Percentiles rank a stretch among this genome's conserved stretches.
Conservation (phyloP, 805 yeast genomes). For the Kodamaea neixiangensis region DNA sequence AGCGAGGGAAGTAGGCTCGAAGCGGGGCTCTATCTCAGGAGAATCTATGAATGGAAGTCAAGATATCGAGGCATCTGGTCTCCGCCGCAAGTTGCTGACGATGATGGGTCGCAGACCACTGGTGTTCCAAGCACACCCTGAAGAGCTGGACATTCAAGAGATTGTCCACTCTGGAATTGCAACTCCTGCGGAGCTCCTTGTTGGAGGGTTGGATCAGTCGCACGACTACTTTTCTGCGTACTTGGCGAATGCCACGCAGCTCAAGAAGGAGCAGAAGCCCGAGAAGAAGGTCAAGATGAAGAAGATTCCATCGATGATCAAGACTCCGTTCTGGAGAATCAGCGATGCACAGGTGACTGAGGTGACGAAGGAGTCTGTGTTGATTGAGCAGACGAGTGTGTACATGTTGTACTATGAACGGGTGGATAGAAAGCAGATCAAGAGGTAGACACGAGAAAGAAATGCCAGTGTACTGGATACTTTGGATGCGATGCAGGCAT, state of each 20-base stretch:
- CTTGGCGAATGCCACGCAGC: conserved; percentile 9
- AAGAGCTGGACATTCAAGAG: conserved; percentile 37
- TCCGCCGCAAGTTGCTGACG: conserved; percentile 37
- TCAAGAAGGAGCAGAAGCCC: conserved; percentile 11
- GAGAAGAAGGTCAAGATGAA: conserved; percentile 41
- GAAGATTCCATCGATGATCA: conserved; percentile 55
- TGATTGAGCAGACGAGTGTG: conserved; percentile 72
- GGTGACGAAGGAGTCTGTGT: conserved; percentile 54
- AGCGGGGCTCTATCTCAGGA: background rate
- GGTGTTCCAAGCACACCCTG: conserved; percentile 39
- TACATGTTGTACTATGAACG: conserved; percentile 84
- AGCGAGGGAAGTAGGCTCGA: background rate
- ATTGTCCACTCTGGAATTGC: conserved; percentile 39
- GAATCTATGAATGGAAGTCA: conserved; percentile 17
- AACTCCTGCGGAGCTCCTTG: conserved; percentile 44
- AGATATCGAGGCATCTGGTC: conserved; percentile 15
- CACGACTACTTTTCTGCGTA: conserved; percentile 29
- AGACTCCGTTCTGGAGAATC: conserved; percentile 79
- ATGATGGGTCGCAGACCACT: conserved; percentile 47
- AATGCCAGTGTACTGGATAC: too few relatives aligned
- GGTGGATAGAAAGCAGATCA: conserved; percentile 27
- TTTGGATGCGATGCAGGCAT: too few relatives aligned
- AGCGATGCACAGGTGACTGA: conserved; percentile 77
- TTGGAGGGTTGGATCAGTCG: conserved; percentile 26
- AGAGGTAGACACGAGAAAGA: too few relatives aligned